Conservation (phyloP, 208 protist genomes). For the Leptomonas pyrrhocoris region DNA sequence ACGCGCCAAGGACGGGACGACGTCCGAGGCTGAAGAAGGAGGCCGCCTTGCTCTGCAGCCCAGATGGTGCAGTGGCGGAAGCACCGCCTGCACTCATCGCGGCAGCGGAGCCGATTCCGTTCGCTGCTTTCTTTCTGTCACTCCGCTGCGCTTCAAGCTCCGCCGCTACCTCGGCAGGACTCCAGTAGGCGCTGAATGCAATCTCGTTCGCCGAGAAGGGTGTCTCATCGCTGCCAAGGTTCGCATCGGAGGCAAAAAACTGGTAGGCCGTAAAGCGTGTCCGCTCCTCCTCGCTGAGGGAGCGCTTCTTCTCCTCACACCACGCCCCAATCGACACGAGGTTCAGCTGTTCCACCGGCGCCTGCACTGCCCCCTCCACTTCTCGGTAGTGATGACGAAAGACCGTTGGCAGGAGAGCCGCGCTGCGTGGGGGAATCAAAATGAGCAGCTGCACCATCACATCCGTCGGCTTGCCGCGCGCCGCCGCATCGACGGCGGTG, state of each 20-base stretch:
- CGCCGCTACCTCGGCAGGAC: constrained; percentile 31
- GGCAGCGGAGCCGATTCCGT: not conserved
- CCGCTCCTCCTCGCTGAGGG: constrained; percentile 79
- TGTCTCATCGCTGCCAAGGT: constrained; percentile 20
- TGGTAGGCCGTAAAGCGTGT: constrained; percentile 76
- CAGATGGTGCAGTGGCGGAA: constrained; percentile 2
- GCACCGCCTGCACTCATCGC: not conserved
- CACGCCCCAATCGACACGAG: constrained; percentile 62
- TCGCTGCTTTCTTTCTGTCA: constrained; percentile 1
- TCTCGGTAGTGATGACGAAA: constrained; percentile 68
- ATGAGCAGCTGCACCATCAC: constrained; percentile 85
- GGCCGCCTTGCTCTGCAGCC: constrained; percentile 39
- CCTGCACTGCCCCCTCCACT: constrained; percentile 61
- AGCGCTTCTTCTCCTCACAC: constrained; percentile 65
- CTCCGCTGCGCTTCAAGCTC: constrained; percentile 23
- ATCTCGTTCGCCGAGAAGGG: constrained; percentile 57
- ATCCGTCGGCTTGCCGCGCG: constrained; percentile 59
- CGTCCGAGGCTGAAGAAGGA: constrained; percentile 64
- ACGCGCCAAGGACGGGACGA: constrained; percentile 9
- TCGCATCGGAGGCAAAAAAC: constrained; percentile 44
- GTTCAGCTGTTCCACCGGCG: constrained; percentile 76
- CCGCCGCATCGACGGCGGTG: constrained; percentile 25
- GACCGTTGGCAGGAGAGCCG: constrained; percentile 60
- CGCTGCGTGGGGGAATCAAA: constrained; percentile 65
- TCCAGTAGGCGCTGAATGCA: constrained; percentile 72